These are phyloP conservation scores for Apiospora malaysiana DNA, from an alignment of 2,329 filamentous ascomycete species.

Conservation along the genomic window DNA sequence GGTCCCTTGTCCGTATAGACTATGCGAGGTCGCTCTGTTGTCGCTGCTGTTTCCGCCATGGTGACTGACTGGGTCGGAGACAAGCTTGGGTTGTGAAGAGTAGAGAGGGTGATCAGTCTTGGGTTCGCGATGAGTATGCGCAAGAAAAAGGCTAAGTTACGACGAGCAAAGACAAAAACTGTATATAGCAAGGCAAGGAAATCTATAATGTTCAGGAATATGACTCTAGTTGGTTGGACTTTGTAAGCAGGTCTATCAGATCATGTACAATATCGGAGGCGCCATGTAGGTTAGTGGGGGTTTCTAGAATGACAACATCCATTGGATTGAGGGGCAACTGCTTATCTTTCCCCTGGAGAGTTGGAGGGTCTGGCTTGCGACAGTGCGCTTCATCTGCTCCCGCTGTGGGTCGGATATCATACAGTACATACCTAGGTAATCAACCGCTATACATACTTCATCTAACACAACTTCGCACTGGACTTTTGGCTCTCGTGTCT, in stretches of 20 bases:
- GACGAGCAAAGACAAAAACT: not conserved
- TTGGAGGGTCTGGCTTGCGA: slow-evolving; percentile 9
- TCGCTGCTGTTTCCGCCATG: slow-evolving; percentile 9
- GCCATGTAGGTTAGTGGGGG: slow-evolving; percentile 8
- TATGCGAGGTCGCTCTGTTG: slow-evolving; percentile 63
- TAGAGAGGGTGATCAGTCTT: not conserved
- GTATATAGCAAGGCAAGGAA: not conserved
- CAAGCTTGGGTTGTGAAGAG: not conserved
- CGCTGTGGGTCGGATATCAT: not conserved
- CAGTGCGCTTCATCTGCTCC: not conserved
- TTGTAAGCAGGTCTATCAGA: not conserved
- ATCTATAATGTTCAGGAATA: not conserved
- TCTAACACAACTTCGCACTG: not conserved
- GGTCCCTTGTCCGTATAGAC: slow-evolving; percentile 78
- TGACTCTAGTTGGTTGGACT: not conserved
- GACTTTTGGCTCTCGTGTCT: too few relatives aligned
- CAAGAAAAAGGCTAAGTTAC: not conserved
- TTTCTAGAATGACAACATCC: slow-evolving; percentile 4
- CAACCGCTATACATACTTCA: not conserved
- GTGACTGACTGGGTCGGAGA: not conserved
- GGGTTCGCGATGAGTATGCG: not conserved
- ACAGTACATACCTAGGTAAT: too few relatives aligned
- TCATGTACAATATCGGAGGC: not conserved
- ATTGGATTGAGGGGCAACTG: slow-evolving; percentile 13
- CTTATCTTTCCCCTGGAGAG: not conserved